Evolutionary conservation across 371 early-diverging fungal species (phyloP).

Genomic region (Syncephalastrum sp.): DNA sequence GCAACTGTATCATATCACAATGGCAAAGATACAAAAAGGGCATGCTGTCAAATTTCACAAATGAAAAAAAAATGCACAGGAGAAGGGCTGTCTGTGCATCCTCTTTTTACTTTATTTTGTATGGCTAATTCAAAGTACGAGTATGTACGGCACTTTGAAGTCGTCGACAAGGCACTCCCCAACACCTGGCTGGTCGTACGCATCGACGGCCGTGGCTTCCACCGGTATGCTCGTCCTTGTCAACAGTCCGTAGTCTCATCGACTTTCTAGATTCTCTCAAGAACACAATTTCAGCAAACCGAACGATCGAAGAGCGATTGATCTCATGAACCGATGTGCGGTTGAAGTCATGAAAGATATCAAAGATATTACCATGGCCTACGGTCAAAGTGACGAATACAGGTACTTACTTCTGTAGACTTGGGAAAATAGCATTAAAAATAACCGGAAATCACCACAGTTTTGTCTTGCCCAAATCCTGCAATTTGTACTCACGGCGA

Average conservation of each 20-base stretch:
- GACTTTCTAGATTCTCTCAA: slow-evolving; percentile 68
- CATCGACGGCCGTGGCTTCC: slow-evolving; percentile 93
- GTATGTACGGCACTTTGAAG: slow-evolving; percentile 91
- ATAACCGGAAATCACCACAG: slow-evolving; percentile 20
- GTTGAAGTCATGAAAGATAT: slow-evolving; percentile 74
- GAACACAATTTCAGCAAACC: slow-evolving; percentile 88
- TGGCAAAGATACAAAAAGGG: too few species aligned
- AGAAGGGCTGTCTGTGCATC: too few species aligned
- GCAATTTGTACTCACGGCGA: slow-evolving; percentile 78
- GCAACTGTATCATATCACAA: too few species aligned
- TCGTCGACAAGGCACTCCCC: slow-evolving; percentile 70
- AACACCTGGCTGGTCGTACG: slow-evolving; percentile 90
- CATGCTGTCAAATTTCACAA: too few species aligned
- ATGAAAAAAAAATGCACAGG: too few species aligned
- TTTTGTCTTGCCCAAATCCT: slow-evolving; percentile 70
- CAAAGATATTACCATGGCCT: slow-evolving; percentile 82
- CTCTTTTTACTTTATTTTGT: slow-evolving; percentile 1
- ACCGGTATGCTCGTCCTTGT: slow-evolving; percentile 49
- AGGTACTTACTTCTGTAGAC: slow-evolving; percentile 48
- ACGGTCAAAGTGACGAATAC: slow-evolving; percentile 96
- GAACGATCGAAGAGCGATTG: slow-evolving; percentile 83
- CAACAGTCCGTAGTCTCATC: not conserved
- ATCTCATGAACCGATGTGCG: slow-evolving; percentile 87
- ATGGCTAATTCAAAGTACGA: slow-evolving; percentile 94
- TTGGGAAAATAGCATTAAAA: not conserved